phyloP scores from a whole-genome alignment of 2,329 filamentous ascomycete genomes.

The Leptographium galeiforme region DNA sequence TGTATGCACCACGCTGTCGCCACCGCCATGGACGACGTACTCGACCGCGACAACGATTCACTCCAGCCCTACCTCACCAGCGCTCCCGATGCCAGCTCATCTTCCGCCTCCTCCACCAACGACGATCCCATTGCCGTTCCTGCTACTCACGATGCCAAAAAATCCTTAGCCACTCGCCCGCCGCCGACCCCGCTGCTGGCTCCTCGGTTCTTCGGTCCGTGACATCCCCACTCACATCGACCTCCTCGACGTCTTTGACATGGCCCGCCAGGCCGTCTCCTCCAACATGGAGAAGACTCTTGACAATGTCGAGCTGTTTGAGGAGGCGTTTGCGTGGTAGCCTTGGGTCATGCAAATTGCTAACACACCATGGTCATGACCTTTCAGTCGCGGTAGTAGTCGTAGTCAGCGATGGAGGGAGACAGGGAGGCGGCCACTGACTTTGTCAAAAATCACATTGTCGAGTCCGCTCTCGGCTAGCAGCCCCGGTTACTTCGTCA shows the following conservation, averaged over 20 bases:
- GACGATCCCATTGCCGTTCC: too few relatives aligned
- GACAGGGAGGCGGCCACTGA: too few relatives aligned
- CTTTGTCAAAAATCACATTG: too few relatives aligned
- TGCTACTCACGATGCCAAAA: too few relatives aligned
- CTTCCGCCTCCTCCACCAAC: background rate
- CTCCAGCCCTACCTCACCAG: background rate
- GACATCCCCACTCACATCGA: slow-evolving; percentile 2
- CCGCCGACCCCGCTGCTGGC: background rate
- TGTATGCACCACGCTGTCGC: slow-evolving; percentile 5
- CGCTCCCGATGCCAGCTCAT: background rate
- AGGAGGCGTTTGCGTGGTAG: slow-evolving; percentile 12
- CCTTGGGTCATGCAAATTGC: too few relatives aligned
- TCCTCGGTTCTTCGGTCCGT: background rate
- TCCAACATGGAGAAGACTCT: slow-evolving; percentile 5
- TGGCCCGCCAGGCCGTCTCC: slow-evolving; percentile 4
- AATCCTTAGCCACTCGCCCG: background rate
- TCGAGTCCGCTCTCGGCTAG: too few relatives aligned
- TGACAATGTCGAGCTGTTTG: slow-evolving; percentile 10
- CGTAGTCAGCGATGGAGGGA: too few relatives aligned
- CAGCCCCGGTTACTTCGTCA: too few relatives aligned
- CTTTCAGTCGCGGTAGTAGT: too few relatives aligned
- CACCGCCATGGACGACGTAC: background rate
- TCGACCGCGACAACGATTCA: slow-evolving; percentile 5
- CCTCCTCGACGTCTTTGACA: slow-evolving; percentile 10
- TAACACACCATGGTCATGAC: too few relatives aligned